Percentiles rank a stretch among this genome's conserved stretches.
Evolutionary conservation across 345 rosid genomes (phyloP).

Genomic region (Noccaea bulbosa): DNA sequence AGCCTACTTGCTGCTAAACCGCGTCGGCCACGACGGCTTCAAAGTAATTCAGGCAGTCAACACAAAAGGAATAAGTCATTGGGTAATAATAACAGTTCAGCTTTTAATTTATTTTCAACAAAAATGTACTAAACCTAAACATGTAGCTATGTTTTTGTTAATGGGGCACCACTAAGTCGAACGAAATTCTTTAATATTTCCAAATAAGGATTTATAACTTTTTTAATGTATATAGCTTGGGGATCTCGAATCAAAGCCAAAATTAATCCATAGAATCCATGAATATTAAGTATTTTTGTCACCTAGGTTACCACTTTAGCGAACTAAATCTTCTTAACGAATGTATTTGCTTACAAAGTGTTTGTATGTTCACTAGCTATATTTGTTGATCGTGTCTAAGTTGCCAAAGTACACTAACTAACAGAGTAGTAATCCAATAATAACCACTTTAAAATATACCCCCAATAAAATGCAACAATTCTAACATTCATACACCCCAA

Average conservation of each 20-base stretch:
- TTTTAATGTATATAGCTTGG: background rate
- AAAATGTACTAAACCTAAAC: constrained; percentile 12
- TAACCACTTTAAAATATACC: background rate
- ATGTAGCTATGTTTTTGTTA: constrained; percentile 18
- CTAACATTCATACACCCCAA: background rate
- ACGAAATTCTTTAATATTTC: background rate
- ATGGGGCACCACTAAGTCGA: constrained; percentile 23
- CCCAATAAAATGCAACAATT: no score
- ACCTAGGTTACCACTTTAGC: background rate
- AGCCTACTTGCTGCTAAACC: constrained; percentile 26
- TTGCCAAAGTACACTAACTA: no score
- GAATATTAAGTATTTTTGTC: no score
- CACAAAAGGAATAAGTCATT: constrained; percentile 9
- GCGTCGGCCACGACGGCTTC: constrained; percentile 33
- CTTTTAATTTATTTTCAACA: background rate
- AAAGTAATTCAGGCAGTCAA: constrained; percentile 19
- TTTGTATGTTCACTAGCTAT: background rate
- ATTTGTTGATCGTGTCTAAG: constrained; percentile 2
- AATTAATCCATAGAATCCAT: no score
- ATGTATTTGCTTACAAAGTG: background rate
- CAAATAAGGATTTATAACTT: background rate
- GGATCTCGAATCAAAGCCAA: no score
- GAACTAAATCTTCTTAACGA: background rate
- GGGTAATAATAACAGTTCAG: constrained; percentile 19
- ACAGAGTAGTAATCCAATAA: background rate